A percentile compares a stretch with the other conserved stretches of the same genome.
Evolutionary conservation across 2,329 filamentous ascomycete species (phyloP).

Genomic region (Colletotrichum sp.): DNA sequence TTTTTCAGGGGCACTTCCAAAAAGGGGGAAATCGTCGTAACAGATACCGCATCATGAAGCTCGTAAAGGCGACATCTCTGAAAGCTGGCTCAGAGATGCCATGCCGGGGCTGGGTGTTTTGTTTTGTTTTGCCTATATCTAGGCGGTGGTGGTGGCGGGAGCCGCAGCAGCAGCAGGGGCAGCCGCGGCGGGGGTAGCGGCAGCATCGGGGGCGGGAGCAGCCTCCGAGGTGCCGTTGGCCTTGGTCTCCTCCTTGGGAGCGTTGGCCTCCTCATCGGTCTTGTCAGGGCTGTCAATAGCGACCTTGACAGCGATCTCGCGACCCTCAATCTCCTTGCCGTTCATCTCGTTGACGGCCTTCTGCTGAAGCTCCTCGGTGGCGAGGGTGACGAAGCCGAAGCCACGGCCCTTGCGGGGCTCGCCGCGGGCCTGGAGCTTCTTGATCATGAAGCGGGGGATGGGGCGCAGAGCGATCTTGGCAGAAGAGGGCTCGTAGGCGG

Average conservation of each 20-base stretch:
- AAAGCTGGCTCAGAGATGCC: background rate
- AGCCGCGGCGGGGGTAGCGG: slow-evolving; percentile 23
- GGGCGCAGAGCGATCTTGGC: slow-evolving; percentile 99
- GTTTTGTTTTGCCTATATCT: slow-evolving; percentile 24
- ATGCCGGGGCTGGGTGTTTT: slow-evolving; percentile 10
- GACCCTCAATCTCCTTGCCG: slow-evolving; percentile 97
- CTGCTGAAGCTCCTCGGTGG: slow-evolving; percentile 93
- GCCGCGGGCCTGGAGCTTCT: slow-evolving; percentile 98
- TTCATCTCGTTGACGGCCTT: slow-evolving; percentile 99
- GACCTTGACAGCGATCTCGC: slow-evolving; percentile 99
- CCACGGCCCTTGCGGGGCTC: slow-evolving; percentile 99
- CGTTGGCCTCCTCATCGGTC: slow-evolving; percentile 82
- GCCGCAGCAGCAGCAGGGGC: slow-evolving; percentile 26
- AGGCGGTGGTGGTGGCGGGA: slow-evolving; percentile 30
- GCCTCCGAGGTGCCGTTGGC: slow-evolving; percentile 46
- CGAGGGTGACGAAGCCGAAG: slow-evolving; percentile 97
- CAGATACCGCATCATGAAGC: slow-evolving; percentile 22
- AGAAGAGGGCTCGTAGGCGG: slow-evolving; percentile 87
- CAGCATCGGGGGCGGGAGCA: slow-evolving; percentile 26
- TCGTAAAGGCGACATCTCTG: slow-evolving; percentile 12
- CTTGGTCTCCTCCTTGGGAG: slow-evolving; percentile 47
- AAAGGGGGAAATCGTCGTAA: slow-evolving; percentile 23
- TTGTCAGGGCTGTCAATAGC: slow-evolving; percentile 99
- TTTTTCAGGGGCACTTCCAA: slow-evolving; percentile 20
- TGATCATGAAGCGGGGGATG: slow-evolving; percentile 99